Evolutionary conservation across 2,329 filamentous ascomycete genomes (phyloP).

Genomic region (Magnaporthiopsis rhizophila): DNA sequence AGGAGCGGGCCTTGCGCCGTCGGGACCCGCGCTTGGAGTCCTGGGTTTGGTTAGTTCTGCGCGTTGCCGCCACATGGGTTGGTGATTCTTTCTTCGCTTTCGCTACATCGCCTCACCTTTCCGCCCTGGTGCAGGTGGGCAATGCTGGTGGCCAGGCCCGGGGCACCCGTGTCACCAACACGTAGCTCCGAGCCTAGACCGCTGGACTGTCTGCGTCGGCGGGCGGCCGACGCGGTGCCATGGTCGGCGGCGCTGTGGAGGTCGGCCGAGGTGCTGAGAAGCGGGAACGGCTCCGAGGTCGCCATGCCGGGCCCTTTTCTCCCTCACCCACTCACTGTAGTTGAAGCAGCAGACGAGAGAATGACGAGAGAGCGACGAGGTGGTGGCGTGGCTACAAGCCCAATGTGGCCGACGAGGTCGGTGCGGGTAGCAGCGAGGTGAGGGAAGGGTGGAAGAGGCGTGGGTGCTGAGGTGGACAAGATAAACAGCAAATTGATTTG

Average conservation of each 20-base stretch:
- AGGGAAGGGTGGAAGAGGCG: not conserved
- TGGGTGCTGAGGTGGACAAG: not conserved
- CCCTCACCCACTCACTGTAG: not conserved
- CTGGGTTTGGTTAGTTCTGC: constrained; percentile 6
- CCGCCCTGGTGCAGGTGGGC: constrained; percentile 28
- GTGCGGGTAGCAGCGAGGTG: not conserved
- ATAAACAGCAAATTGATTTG: not conserved
- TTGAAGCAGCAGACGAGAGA: not conserved
- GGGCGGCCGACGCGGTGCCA: constrained; percentile 25
- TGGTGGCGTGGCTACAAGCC: not conserved
- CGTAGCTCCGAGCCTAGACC: constrained; percentile 44
- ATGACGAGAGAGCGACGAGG: not conserved
- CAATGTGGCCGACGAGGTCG: not conserved
- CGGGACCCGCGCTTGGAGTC: constrained; percentile 38
- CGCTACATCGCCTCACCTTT: not conserved
- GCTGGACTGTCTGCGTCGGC: constrained; percentile 49
- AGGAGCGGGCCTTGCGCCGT: constrained; percentile 46
- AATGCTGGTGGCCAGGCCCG: constrained; percentile 44
- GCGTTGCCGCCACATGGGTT: not conserved
- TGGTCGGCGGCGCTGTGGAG: constrained; percentile 28
- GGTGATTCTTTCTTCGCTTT: not conserved
- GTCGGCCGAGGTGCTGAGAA: constrained; percentile 42
- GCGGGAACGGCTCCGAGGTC: constrained; percentile 45
- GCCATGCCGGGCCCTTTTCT: constrained; percentile 27
- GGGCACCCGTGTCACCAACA: constrained; percentile 47